phyloP scores from a whole-genome alignment of 2,329 filamentous ascomycete species.

The Colletotrichum costaricense region DNA sequence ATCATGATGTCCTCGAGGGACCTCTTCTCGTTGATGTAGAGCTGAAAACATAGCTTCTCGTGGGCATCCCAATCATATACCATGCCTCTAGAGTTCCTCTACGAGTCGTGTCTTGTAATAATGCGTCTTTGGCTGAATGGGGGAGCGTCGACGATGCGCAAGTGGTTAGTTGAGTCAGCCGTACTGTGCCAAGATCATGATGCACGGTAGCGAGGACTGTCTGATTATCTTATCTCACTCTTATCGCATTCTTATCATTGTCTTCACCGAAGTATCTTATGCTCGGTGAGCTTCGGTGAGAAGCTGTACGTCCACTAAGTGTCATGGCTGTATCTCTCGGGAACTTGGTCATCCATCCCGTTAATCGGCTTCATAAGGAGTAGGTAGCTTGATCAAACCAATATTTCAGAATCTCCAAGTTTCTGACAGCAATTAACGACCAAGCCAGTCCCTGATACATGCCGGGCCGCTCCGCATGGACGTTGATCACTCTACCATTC shows the following conservation, averaged over 20 bases:
- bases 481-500: conserved; percentile 10
- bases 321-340: neutral
- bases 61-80: conserved; percentile 60
- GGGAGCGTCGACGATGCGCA: conserved; percentile 6
- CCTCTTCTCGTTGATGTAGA: conserved; percentile 83
- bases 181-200: conserved; percentile 7
- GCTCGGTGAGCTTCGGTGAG: conserved; percentile 1
- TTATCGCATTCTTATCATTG: neutral
- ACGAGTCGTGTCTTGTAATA: neutral
- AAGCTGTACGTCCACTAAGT: neutral
- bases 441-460: neutral
- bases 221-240: neutral
- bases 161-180: conserved; percentile 35
- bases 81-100: conserved; percentile 46
- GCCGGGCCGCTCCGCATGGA: neutral
- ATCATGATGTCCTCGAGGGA: conserved; percentile 80
- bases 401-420: too few relatives aligned
- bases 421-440: neutral
- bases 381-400: too few relatives aligned
- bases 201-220: conserved; percentile 9
- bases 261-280: neutral
- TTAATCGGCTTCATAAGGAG: neutral
- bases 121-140: conserved; percentile 24
- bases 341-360: neutral
- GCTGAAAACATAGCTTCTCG: conserved; percentile 58